Percentiles rank a stretch among this genome's conserved stretches.
Conservation (phyloP, 2,329 filamentous ascomycete species). For the Pseudogymnoascus sp. region DNA sequence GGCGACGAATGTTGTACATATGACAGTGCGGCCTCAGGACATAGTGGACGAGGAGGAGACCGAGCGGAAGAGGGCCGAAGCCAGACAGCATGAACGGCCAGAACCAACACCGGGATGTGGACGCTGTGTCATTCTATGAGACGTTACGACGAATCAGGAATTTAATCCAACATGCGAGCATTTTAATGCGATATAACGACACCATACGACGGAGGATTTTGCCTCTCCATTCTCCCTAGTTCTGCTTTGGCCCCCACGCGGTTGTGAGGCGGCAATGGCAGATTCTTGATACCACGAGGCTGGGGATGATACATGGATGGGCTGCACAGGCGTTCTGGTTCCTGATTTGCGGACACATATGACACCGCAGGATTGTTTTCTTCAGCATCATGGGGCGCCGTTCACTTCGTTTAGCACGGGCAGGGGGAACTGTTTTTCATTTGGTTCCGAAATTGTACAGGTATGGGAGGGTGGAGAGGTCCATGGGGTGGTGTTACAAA, state of each 20-base stretch:
- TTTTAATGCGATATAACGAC: constrained; percentile 9
- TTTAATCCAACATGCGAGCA: constrained; percentile 4
- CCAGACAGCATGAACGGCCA: constrained; percentile 41
- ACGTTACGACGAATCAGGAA: neutral
- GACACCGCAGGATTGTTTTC: neutral
- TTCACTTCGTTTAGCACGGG: neutral
- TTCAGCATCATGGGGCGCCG: constrained; percentile 2
- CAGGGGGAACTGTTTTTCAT: neutral
- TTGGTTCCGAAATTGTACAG: constrained; percentile 2
- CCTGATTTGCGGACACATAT: constrained; percentile 1
- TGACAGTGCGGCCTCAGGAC: constrained; percentile 84
- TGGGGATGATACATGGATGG: constrained; percentile 4
- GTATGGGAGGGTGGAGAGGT: neutral
- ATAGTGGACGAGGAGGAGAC: constrained; percentile 61
- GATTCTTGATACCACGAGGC: neutral
- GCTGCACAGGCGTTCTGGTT: constrained; percentile 6
- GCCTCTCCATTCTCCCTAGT: constrained; percentile 1
- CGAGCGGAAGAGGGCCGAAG: constrained; percentile 18
- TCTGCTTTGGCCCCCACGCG: neutral
- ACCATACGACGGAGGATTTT: constrained; percentile 3
- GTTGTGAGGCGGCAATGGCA: neutral
- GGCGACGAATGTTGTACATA: constrained; percentile 79
- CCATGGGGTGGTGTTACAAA: neutral
- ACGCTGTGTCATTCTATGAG: constrained; percentile 54
- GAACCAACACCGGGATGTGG: constrained; percentile 47